A percentile compares a stretch with the other conserved stretches of the same genome.
These are phyloP conservation scores for Taxawa tesnikishii DNA, from an alignment of 2,329 filamentous ascomycete genomes.

Conservation along the genomic window DNA sequence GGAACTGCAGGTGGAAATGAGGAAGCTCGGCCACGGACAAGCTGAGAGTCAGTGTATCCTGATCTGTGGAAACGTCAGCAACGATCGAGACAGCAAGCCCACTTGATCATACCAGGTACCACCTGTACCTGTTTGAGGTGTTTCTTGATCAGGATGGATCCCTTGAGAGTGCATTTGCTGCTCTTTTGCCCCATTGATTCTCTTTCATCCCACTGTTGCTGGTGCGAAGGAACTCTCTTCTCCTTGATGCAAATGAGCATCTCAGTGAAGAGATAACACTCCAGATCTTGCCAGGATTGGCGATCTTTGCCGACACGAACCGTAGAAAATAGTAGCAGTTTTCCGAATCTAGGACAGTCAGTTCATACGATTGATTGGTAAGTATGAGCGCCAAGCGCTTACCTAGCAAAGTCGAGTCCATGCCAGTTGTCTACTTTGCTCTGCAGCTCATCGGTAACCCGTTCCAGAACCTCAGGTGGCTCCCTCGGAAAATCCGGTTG, in stretches of 20 bases:
- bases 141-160: constrained; percentile 96
- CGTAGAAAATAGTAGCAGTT: constrained; percentile 76
- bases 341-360: constrained; percentile 59
- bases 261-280: constrained; percentile 93
- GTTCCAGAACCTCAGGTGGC: constrained; percentile 59
- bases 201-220: constrained; percentile 45
- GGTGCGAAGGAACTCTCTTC: constrained; percentile 55
- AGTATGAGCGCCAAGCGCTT: no score
- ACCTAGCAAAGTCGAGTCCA: constrained; percentile 79
- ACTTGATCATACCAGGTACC: constrained; percentile 26
- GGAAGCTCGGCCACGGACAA: constrained; percentile 86
- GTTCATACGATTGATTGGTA: constrained; percentile 10
- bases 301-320: constrained; percentile 93
- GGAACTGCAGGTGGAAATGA: constrained; percentile 86
- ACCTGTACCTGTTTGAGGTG: constrained; percentile 84
- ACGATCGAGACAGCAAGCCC: not conserved
- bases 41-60: constrained; percentile 76
- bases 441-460: constrained; percentile 75
- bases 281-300: constrained; percentile 91
- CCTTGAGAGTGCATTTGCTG: constrained; percentile 76
- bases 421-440: constrained; percentile 97
- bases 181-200: constrained; percentile 39
- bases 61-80: constrained; percentile 42
- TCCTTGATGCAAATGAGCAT: constrained; percentile 99
- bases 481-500: constrained; percentile 6